Conservation (phyloP, 176 grass and related monocot genomes). For the Otatea glauca region DNA sequence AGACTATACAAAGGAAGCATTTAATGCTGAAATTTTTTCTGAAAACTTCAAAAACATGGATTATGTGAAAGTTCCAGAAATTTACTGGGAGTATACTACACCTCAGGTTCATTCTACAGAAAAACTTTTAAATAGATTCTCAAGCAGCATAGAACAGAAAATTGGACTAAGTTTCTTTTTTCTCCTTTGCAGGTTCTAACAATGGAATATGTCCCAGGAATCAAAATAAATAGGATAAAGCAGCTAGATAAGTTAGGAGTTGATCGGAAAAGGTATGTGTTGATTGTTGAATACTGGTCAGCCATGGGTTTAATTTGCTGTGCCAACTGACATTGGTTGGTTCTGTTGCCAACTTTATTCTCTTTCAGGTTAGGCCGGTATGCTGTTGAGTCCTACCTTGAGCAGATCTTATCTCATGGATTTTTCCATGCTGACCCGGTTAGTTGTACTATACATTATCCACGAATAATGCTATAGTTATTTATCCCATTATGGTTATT, state of each 20-base stretch:
- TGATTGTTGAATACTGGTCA: slow-evolving; percentile 19
- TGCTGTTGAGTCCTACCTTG: slow-evolving; percentile 96
- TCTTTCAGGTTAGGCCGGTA: slow-evolving; percentile 85
- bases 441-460: slow-evolving; percentile 41
- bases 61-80: slow-evolving; percentile 90
- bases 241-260: slow-evolving; percentile 96
- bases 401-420: slow-evolving; percentile 97
- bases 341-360: slow-evolving; percentile 17
- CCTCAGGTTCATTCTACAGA: slow-evolving; percentile 73
- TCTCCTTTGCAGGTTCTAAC: slow-evolving; percentile 76
- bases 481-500: slow-evolving; percentile 23
- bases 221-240: slow-evolving; percentile 99
- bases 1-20: slow-evolving; percentile 98
- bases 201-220: slow-evolving; percentile 99
- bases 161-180: slow-evolving; percentile 13
- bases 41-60: slow-evolving; percentile 86
- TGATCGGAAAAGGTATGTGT: slow-evolving; percentile 83
- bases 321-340: slow-evolving; percentile 47
- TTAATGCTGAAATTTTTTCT: slow-evolving; percentile 88
- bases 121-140: slow-evolving; percentile 37
- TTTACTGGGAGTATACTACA: slow-evolving; percentile 92
- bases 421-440: slow-evolving; percentile 99
- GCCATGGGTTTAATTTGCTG: slow-evolving; percentile 13
- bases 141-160: slow-evolving; percentile 11
- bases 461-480: slow-evolving; percentile 8